Evolutionary conservation across 2,329 filamentous ascomycete species (phyloP), one percentile per base, ranked within the genome.

Genomic region (Sporothrix mexicana): DNA sequence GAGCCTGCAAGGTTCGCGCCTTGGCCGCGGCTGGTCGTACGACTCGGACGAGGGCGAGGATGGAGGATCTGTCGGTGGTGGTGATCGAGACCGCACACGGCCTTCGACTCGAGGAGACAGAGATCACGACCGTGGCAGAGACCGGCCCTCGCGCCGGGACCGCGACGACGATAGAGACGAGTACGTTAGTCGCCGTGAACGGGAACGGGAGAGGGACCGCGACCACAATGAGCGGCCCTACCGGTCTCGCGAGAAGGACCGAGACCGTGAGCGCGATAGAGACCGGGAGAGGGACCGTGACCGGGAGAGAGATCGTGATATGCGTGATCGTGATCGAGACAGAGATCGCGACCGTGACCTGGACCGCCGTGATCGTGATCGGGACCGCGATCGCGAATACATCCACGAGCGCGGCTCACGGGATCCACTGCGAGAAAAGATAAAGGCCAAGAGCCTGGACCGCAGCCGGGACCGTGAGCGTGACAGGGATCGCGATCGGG

Each of bases 1-100:
- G 53, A 80, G 81, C 70, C 76, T 84, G 3, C 81, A 79, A 0
- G 78, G 80, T 1, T 84, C 83, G 2, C 82, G 80, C 2, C 78
- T 86, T 1, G 82, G 80, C 57, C 81, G 80, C 30, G 82, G 80
- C 70, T 83, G 82, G 78, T 85, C 84, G 0, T 83, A 85, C 45
- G 82, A 83, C 4, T 81, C 80, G 10, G 77, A 76, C 10, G 73
- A 73, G 1, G 74, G 55, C 1, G 69, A 36, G 30, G 30, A 67
- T 15, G 70, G 70, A n/a, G 66, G 5, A 6, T 45, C n/a, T n/a
- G 49, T 17, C 25, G 71, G 20, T 49, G 51, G 23, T 36, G 66
- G 25, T 4, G 67, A 72, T 57, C 57, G 64, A 10, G 71, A 72
- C 3, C 51, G 66, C 12, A 30, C 55, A 81, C 66, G 66, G 3